phyloP scores from a whole-genome alignment of 495 filamentous ascomycete species.

The Letharia lupina region DNA sequence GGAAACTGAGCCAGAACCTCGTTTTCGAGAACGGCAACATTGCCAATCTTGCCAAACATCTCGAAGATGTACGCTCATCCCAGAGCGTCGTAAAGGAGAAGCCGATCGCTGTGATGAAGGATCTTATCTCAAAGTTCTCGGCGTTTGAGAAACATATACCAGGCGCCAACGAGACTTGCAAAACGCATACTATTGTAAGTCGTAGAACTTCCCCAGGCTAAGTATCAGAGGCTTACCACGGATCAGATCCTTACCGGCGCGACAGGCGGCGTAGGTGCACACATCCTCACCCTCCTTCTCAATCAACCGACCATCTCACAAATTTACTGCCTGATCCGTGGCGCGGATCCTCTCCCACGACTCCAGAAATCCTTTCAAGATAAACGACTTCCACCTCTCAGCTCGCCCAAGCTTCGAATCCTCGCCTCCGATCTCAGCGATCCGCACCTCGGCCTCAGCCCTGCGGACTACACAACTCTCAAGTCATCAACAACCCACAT shows the following conservation, averaged over 20 bases:
- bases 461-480: constrained; percentile 30
- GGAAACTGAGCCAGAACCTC: constrained; percentile 35
- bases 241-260: constrained; percentile 45
- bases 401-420: constrained; percentile 18
- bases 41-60: constrained; percentile 36
- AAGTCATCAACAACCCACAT: constrained; percentile 21
- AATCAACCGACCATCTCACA: constrained; percentile 31
- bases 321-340: constrained; percentile 48
- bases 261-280: constrained; percentile 50
- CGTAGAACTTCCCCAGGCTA: neutral
- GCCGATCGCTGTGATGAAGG: constrained; percentile 37
- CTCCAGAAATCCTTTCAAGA: constrained; percentile 27
- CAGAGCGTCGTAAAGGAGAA: constrained; percentile 11
- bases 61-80: constrained; percentile 37
- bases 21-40: constrained; percentile 46
- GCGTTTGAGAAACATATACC: constrained; percentile 21
- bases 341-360: constrained; percentile 27
- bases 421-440: constrained; percentile 37
- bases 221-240: neutral
- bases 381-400: constrained; percentile 43
- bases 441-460: constrained; percentile 19
- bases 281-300: constrained; percentile 42
- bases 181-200: neutral
- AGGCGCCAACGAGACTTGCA: neutral
- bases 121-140: constrained; percentile 43